Evolutionary conservation across 176 grass and related monocot species (phyloP), one percentile per base, ranked within the genome.

Genomic region (Alopecurus myosuroides): DNA sequence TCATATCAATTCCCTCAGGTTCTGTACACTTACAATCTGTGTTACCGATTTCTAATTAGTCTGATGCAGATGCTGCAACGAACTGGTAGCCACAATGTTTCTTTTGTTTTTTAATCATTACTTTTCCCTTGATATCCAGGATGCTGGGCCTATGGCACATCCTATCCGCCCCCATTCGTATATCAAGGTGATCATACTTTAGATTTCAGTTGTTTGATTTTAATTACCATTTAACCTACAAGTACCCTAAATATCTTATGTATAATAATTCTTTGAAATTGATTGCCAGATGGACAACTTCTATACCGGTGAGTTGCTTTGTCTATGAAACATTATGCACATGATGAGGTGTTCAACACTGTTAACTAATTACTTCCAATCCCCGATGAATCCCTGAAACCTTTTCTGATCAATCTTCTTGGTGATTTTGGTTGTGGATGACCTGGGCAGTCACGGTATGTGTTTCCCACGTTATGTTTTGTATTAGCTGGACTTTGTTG

Each of bases 1-100:
- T 96, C 88, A 83, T 99, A 90, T 80, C 97, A 99, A 82, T 99
- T 99, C 79, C 93, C 97, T 65, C 97, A 99, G 97, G 97, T 99
- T 89, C 53, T 34, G 44, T 80, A 87, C 55, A 73, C 78, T 58
- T 90, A 31, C 45, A 18, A 19, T 78, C 70, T 83, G 56, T 60
- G 34, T 71, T 53, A 78, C 35, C 70, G 18, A 18, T 60, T 66
- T 84, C 30, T 30, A 36, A 7, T 74, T 79, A 19, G 26, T 70
- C 74, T 85, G 46, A 80, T 84, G 65, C 13, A 40, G 64, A 84
- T 56, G 70, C 41, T 77, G 44, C 67, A 66, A 12, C 46, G 75
- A 71, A 60, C 37, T 81, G 50, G 33, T 41, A 80, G 46, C 25
- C 19, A 86, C 18, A 87, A 68, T 48, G 9, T 64, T 78, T 82